A percentile compares a stretch with the other conserved stretches of the same genome.
Evolutionary conservation across 768 basidiomycete genomes (phyloP).

Genomic region (Serendipita sp.): DNA sequence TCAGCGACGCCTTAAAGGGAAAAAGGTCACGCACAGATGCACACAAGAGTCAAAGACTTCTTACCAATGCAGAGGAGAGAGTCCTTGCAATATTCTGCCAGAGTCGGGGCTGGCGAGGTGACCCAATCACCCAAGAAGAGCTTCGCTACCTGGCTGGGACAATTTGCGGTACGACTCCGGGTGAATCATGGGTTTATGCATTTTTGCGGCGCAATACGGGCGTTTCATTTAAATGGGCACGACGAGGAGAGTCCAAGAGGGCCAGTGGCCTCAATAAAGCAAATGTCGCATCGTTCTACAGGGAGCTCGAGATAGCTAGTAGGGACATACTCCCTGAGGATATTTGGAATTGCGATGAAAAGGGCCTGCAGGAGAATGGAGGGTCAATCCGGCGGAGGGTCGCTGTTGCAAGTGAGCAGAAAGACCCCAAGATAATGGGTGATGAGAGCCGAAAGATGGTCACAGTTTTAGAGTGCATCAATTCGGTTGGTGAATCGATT

Average conservation of each 20-base stretch:
- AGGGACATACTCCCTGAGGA: not conserved
- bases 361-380: not conserved
- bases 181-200: not conserved
- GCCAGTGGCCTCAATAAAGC: not conserved
- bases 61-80: not conserved
- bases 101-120: not conserved
- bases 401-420: not conserved
- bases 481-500: not conserved
- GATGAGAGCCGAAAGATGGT: slow-evolving; percentile 2
- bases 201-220: not conserved
- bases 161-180: not conserved
- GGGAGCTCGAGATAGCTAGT: not conserved
- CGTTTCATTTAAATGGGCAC: not conserved
- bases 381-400: not conserved
- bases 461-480: not conserved
- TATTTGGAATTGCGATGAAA: not conserved
- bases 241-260: not conserved
- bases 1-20: not conserved
- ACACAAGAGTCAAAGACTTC: not conserved
- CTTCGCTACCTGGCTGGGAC: not conserved
- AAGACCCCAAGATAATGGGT: not conserved
- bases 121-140: not conserved
- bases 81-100: not conserved
- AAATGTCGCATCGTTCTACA: not conserved
- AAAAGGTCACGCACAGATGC: not conserved